Conservation (phyloP, 2,329 filamentous ascomycete species). For the Ophiosphaerella herpotricha region DNA sequence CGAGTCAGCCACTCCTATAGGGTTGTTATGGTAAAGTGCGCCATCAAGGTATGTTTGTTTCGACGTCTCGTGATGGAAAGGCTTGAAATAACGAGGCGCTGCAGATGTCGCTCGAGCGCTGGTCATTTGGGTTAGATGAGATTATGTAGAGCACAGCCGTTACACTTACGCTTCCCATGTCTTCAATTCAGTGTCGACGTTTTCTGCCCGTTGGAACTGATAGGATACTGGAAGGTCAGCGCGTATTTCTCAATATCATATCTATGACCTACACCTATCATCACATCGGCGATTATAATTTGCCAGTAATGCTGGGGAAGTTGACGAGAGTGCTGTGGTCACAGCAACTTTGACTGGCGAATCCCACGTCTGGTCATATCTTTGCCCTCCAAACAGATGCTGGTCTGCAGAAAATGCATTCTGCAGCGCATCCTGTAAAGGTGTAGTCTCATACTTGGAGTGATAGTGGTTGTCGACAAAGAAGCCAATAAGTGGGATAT, state of each 20-base stretch:
- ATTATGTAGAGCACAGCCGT: too few species aligned
- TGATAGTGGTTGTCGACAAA: conserved; percentile 34
- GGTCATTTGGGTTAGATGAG: background rate
- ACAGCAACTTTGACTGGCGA: conserved; percentile 50
- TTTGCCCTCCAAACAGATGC: conserved; percentile 40
- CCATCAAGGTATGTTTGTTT: conserved; percentile 53
- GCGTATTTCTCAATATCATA: background rate
- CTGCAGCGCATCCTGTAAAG: conserved; percentile 6
- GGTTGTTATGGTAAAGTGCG: conserved; percentile 53
- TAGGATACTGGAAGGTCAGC: conserved; percentile 46
- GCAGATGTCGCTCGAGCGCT: conserved; percentile 52
- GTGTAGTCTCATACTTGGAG: conserved; percentile 40
- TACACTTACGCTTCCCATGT: conserved; percentile 50
- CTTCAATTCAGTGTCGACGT: conserved; percentile 48
- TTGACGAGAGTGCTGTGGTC: conserved; percentile 45
- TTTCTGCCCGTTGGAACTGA: conserved; percentile 32
- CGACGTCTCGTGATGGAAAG: conserved; percentile 49
- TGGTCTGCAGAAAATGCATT: conserved; percentile 3
- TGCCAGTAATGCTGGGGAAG: conserved; percentile 46
- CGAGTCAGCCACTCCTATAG: conserved; percentile 50
- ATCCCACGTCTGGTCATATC: conserved; percentile 12
- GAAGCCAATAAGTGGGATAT: conserved; percentile 41
- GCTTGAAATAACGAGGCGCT: conserved; percentile 52
- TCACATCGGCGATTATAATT: conserved; percentile 50
- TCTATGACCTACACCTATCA: background rate